phyloP scores from a whole-genome alignment of 495 filamentous ascomycete genomes.

The Hypoxylon crocopeplum region DNA sequence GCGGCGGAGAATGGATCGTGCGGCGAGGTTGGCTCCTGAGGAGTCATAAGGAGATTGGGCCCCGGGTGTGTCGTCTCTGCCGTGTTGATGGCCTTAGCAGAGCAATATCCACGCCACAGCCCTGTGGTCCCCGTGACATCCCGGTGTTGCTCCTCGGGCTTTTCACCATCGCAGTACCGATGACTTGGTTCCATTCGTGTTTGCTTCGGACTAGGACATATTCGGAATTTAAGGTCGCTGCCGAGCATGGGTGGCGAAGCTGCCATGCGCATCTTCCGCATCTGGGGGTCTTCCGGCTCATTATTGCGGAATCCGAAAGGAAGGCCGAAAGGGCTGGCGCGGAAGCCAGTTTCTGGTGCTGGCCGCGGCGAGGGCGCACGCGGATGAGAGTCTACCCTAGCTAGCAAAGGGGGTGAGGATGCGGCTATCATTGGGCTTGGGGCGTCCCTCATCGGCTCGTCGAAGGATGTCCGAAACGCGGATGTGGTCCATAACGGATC shows the following conservation, averaged over 20 bases:
- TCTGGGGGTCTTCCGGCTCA: constrained; percentile 37
- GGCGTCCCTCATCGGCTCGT: constrained; percentile 46
- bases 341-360: constrained; percentile 26
- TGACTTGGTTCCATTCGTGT: constrained; percentile 73
- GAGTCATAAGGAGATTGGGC: constrained; percentile 49
- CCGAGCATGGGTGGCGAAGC: constrained; percentile 88
- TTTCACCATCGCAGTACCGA: constrained; percentile 42
- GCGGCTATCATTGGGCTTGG: constrained; percentile 48
- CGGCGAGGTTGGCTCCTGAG: constrained; percentile 33
- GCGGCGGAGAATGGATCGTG: constrained; percentile 49
- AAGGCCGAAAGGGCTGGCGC: constrained; percentile 43
- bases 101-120: constrained; percentile 75
- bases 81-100: constrained; percentile 49
- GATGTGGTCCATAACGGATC: constrained; percentile 52
- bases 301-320: constrained; percentile 41
- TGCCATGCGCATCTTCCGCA: constrained; percentile 49
- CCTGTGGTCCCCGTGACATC: constrained; percentile 55
- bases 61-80: constrained; percentile 46
- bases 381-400: constrained; percentile 32
- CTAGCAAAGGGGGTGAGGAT: constrained; percentile 43
- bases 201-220: constrained; percentile 78
- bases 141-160: constrained; percentile 56
- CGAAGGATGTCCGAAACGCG: constrained; percentile 42
- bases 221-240: constrained; percentile 73
- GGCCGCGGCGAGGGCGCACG: constrained; percentile 28